A percentile compares a stretch with the other conserved stretches of the same genome.
These are phyloP conservation scores for Phoma sp. DNA, from an alignment of 2,329 filamentous ascomycete genomes.

Conservation along the genomic window DNA sequence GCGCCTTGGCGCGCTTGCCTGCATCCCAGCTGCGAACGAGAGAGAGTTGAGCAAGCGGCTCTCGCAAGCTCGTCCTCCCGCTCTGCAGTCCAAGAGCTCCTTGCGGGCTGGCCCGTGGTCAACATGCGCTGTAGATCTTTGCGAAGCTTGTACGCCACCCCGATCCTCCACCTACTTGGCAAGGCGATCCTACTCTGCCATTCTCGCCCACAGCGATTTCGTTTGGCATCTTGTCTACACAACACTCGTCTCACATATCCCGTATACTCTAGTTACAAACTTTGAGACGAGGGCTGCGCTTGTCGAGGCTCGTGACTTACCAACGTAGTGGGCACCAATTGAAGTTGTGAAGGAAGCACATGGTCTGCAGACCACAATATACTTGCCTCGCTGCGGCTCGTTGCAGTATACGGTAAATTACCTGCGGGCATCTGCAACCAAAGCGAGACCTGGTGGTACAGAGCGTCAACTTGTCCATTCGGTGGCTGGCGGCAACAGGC, in stretches of 20 bases:
- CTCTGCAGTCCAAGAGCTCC: constrained; percentile 15
- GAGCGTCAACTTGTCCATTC: constrained; percentile 9
- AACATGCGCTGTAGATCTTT: constrained; percentile 13
- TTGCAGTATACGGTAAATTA: constrained; percentile 1
- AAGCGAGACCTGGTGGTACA: constrained; percentile 14
- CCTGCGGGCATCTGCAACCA: constrained; percentile 9
- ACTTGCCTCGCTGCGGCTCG: not conserved
- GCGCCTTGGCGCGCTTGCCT: constrained; percentile 30
- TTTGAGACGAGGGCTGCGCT: not conserved
- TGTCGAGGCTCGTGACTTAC: not conserved
- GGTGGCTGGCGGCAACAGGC: constrained; percentile 6
- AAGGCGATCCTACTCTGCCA: not conserved
- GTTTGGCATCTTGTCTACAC: not conserved
- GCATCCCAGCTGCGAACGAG: constrained; percentile 10
- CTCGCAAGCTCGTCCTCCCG: not conserved
- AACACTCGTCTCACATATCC: not conserved
- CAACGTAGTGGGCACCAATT: not conserved
- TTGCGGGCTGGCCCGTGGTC: constrained; percentile 6
- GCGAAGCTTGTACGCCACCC: constrained; percentile 2
- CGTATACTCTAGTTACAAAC: not conserved
- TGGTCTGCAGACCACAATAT: not conserved
- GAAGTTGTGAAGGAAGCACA: not conserved
- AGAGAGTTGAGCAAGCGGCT: constrained; percentile 17
- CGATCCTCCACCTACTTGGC: constrained; percentile 1
- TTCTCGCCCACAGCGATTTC: not conserved